phyloP scores from a whole-genome alignment of 2,329 filamentous ascomycete genomes.

The Penicillium sclerotigenum region DNA sequence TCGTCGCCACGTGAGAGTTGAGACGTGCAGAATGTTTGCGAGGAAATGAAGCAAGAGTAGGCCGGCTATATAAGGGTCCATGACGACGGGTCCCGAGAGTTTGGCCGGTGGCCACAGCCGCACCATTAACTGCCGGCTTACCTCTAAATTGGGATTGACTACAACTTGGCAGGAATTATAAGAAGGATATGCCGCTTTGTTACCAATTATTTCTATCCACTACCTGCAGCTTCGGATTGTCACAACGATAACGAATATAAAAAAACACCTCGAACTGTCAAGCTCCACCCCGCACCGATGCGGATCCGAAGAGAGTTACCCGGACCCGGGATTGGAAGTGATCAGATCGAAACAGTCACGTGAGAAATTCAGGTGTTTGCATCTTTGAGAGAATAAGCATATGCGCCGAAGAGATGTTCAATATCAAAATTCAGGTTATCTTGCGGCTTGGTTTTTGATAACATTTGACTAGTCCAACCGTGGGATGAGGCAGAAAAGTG shows the following conservation, averaged over 20 bases:
- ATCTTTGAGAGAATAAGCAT: not conserved
- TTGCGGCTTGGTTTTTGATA: not conserved
- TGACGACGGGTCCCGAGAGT: slow-evolving; percentile 12
- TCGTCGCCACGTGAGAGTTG: not conserved
- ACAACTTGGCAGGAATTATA: not conserved
- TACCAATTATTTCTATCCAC: too few species aligned
- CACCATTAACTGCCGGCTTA: not conserved
- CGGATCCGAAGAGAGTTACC: slow-evolving; percentile 4
- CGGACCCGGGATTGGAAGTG: slow-evolving; percentile 3
- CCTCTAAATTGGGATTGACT: not conserved
- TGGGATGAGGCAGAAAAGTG: not conserved
- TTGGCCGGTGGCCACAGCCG: slow-evolving; percentile 10
- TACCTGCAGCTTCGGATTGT: not conserved
- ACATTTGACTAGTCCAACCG: too few species aligned
- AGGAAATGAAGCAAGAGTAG: not conserved
- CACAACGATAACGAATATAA: too few species aligned
- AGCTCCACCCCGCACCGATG: not conserved
- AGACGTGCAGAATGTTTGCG: not conserved
- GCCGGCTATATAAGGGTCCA: slow-evolving; percentile 3
- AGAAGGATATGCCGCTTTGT: too few species aligned
- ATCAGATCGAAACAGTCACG: slow-evolving; percentile 4
- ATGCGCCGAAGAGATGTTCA: not conserved
- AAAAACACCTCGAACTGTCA: not conserved
- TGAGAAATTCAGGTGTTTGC: not conserved
- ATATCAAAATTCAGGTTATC: not conserved